A percentile compares a stretch with the other conserved stretches of the same genome.
These are phyloP conservation scores for Neonothopanus nambi DNA, from an alignment of 1,284 basidiomycete species.

Conservation along the genomic window DNA sequence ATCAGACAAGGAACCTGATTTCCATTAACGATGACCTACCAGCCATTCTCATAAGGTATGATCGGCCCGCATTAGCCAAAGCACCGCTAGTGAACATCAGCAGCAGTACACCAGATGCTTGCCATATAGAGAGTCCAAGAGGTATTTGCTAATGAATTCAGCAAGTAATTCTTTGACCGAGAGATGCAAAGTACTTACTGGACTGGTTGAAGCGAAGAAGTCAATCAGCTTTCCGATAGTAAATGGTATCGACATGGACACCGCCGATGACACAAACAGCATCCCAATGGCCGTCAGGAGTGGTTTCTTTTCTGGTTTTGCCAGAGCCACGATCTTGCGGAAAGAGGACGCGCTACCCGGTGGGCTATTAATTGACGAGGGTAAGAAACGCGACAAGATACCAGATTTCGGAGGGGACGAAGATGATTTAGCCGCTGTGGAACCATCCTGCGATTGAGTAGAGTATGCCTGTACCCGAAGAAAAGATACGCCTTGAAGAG, in stretches of 20 bases:
- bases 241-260: conserved; percentile 90
- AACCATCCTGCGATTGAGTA: not conserved
- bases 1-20: not conserved
- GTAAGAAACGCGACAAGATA: conserved; percentile 25
- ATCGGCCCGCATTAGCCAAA: conserved; percentile 83
- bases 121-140: conserved; percentile 73
- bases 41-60: conserved; percentile 87
- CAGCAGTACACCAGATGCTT: conserved; percentile 79
- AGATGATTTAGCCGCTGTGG: not conserved
- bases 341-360: conserved; percentile 58
- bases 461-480: conserved; percentile 1
- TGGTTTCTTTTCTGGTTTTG: conserved; percentile 76
- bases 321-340: conserved; percentile 73
- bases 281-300: conserved; percentile 71
- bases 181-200: conserved; percentile 47
- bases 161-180: not conserved
- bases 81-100: conserved; percentile 88
- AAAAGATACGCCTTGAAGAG: not conserved
- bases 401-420: not conserved
- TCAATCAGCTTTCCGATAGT: conserved; percentile 92
- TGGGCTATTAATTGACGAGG: conserved; percentile 29
- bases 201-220: conserved; percentile 75
- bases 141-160: conserved; percentile 63
- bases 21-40: conserved; percentile 39
- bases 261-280: conserved; percentile 68